These are phyloP conservation scores for Cryptococcus depauperatus DNA, from an alignment of 1,284 basidiomycete species.

Conservation along the genomic window DNA sequence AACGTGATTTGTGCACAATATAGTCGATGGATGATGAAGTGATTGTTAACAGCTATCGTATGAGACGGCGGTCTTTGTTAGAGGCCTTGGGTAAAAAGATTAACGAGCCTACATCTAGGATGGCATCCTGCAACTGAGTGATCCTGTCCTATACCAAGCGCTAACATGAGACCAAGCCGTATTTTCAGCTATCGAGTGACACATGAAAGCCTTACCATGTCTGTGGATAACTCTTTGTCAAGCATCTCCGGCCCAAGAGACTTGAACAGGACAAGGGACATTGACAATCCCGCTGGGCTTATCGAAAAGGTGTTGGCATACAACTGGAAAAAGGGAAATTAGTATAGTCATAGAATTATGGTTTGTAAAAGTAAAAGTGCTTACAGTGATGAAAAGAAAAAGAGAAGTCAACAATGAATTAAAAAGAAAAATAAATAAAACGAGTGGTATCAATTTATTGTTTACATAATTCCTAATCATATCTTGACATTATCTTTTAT, in stretches of 20 bases:
- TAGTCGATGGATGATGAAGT: conserved; percentile 43
- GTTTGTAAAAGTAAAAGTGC: neutral
- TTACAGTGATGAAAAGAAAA: neutral
- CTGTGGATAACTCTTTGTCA: conserved; percentile 44
- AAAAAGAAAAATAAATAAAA: neutral
- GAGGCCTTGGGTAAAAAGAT: neutral
- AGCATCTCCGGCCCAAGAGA: conserved; percentile 34
- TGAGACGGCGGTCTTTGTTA: neutral
- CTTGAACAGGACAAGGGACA: conserved; percentile 1
- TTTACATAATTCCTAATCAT: too few species aligned
- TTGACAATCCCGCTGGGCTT: conserved; percentile 2
- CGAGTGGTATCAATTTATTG: too few species aligned
- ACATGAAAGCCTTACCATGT: conserved; percentile 31
- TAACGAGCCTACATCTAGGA: conserved; percentile 36
- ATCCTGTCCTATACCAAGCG: conserved; percentile 45
- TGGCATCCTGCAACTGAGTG: conserved; percentile 46
- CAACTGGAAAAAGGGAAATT: neutral
- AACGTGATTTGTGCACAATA: conserved; percentile 40
- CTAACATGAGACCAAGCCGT: neutral
- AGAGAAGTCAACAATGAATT: neutral
- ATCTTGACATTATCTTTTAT: too few species aligned
- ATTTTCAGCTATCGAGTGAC: neutral
- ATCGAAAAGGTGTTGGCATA: neutral
- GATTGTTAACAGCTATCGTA: conserved; percentile 39
- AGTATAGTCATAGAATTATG: neutral